These are phyloP conservation scores for Parastagonospora avenae DNA, from an alignment of 2,329 filamentous ascomycete species.

Conservation along the genomic window DNA sequence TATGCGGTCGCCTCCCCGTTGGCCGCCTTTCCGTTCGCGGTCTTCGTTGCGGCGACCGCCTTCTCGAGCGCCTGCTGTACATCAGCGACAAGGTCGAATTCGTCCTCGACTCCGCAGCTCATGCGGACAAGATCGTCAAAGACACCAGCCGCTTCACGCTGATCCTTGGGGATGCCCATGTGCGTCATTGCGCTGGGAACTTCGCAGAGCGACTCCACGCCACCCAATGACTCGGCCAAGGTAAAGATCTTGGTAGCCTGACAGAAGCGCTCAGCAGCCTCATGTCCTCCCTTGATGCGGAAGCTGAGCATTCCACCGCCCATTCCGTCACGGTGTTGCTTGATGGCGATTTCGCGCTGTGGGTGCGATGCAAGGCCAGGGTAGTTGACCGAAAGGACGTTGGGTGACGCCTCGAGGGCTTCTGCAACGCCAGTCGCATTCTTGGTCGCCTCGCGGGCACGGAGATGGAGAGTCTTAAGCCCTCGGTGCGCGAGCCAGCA, in stretches of 20 bases:
- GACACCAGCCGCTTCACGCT: constrained; percentile 90
- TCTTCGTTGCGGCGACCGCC: constrained; percentile 64
- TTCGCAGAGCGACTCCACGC: constrained; percentile 90
- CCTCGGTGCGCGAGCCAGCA: constrained; percentile 97
- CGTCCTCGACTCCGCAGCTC: constrained; percentile 93
- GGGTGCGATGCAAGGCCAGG: constrained; percentile 87
- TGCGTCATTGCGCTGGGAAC: constrained; percentile 97
- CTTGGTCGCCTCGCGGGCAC: constrained; percentile 79
- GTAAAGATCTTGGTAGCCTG: constrained; percentile 88
- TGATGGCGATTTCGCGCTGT: constrained; percentile 80
- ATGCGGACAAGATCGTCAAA: constrained; percentile 93
- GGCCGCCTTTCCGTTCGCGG: constrained; percentile 21
- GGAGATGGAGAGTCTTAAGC: constrained; percentile 93
- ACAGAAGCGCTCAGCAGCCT: constrained; percentile 90
- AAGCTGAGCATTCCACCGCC: constrained; percentile 98
- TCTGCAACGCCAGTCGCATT: constrained; percentile 81
- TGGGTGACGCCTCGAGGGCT: constrained; percentile 76
- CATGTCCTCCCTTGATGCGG: constrained; percentile 84
- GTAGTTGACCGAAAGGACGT: constrained; percentile 93
- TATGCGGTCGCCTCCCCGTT: not conserved
- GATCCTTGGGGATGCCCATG: constrained; percentile 86
- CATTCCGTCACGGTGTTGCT: constrained; percentile 92
- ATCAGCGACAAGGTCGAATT: constrained; percentile 80
- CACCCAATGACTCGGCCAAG: constrained; percentile 88
- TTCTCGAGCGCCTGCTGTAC: constrained; percentile 81